These are phyloP conservation scores for Aspergillus cristatus DNA, from an alignment of 495 filamentous ascomycete genomes.

Conservation along the genomic window DNA sequence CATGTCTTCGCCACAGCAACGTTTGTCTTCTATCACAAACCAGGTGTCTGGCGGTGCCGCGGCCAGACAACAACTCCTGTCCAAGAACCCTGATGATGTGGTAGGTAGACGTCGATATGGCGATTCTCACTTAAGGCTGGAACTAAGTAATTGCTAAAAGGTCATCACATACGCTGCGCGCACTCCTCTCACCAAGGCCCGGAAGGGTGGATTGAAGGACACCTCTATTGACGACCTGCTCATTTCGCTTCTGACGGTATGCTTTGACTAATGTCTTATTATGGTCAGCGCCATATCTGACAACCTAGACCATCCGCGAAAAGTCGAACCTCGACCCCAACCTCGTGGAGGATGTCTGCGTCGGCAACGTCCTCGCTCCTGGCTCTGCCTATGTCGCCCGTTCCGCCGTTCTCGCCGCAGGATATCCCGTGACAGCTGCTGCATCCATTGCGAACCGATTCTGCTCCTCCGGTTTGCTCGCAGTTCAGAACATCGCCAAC, in stretches of 20 bases:
- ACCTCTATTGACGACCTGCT: slow-evolving; percentile 75
- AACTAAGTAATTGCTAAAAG: slow-evolving; percentile 16
- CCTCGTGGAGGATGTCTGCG: slow-evolving; percentile 83
- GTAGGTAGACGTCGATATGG: slow-evolving; percentile 18
- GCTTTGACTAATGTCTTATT: background rate
- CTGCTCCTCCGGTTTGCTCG: slow-evolving; percentile 90
- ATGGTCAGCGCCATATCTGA: too few species aligned
- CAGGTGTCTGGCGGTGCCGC: slow-evolving; percentile 26
- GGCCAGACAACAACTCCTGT: slow-evolving; percentile 25
- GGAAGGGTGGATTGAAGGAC: slow-evolving; percentile 87
- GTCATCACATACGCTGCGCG: slow-evolving; percentile 80
- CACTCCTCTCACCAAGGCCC: slow-evolving; percentile 69
- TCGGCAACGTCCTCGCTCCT: slow-evolving; percentile 66
- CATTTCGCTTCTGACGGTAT: slow-evolving; percentile 67
- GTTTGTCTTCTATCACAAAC: slow-evolving; percentile 30
- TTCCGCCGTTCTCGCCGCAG: slow-evolving; percentile 79
- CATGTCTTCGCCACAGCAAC: slow-evolving; percentile 38
- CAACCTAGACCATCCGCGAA: slow-evolving; percentile 43
- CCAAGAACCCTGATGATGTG: slow-evolving; percentile 36
- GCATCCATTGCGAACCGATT: slow-evolving; percentile 82
- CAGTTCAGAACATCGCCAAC: slow-evolving; percentile 86
- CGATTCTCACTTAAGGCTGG: background rate
- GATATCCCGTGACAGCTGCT: slow-evolving; percentile 78
- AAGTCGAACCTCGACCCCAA: slow-evolving; percentile 72
- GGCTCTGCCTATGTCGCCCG: slow-evolving; percentile 72